Evolutionary conservation across 1,139 yeast species (phyloP), one percentile per base, ranked within the genome.

Genomic region (Suhomyces yuchorum): DNA sequence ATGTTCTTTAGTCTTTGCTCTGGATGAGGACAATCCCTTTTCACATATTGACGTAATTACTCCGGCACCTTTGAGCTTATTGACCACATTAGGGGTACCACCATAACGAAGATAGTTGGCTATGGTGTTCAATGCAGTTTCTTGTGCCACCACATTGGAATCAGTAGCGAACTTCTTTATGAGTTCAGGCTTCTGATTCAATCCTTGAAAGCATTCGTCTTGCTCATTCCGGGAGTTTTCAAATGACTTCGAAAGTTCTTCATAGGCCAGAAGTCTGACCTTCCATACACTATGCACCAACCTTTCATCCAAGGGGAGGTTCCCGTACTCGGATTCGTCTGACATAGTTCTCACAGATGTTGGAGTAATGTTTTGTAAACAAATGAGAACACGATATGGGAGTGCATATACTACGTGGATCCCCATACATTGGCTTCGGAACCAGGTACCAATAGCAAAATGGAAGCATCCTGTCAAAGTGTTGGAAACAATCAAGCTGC

Each of bases 131-230:
- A 90, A 71, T 11, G 91, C 98, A 0, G 87, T 71, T 61, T 93
- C 98, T 57, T 91, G 96, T 0, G 99, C 97, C 19, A 88, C 96
- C 14, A 91, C 97, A 63, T 93, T 93, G 37, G 86, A 66, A 63
- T 93, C 99, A 7, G 80, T 75, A 9, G 87, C 82, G 34, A 84
- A 77, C 56, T 76, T 78, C 56, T 79, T 83, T 56, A 83, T 68
- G 11, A 75, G 47, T 12, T 81, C 85, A 2, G 71, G 68, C 26
- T 56, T 58, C 1, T 84, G 78, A 49, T 77, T 78, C 60, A 80
- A 84, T 2, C 70, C 69, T 15, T 66, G 66, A 56, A 84, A 82
- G 41, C 84, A 77, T 2, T 74, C 77, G 53, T 81, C 89, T 12
- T 74, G 64, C 48, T 81, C 86, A 51, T 74, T 75, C 8, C 81